Evolutionary conservation across 768 basidiomycete genomes (phyloP).

Genomic region (Boletus reticuloceps): DNA sequence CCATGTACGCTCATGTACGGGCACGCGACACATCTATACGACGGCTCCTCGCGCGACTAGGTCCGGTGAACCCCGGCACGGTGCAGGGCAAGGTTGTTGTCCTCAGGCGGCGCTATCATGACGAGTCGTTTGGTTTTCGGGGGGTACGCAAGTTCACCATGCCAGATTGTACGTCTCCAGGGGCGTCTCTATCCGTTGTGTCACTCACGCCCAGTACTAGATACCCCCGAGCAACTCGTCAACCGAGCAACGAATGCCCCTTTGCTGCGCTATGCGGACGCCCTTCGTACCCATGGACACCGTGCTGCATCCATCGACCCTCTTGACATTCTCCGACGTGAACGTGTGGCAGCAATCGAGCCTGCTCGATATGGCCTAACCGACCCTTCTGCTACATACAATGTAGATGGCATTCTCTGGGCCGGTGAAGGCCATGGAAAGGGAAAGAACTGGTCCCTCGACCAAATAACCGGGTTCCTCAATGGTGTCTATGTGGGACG

Average conservation of each 20-base stretch:
- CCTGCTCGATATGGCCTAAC: slow-evolving; percentile 73
- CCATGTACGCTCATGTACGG: slow-evolving; percentile 18
- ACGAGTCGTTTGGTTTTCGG: slow-evolving; percentile 78
- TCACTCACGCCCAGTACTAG: slow-evolving; percentile 33
- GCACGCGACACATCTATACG: slow-evolving; percentile 12
- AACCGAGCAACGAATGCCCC: slow-evolving; percentile 74
- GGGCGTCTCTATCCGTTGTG: neutral
- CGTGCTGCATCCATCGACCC: slow-evolving; percentile 87
- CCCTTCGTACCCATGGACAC: slow-evolving; percentile 81
- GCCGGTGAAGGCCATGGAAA: slow-evolving; percentile 33
- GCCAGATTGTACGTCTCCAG: slow-evolving; percentile 62
- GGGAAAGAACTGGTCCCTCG: slow-evolving; percentile 59
- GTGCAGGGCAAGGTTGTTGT: slow-evolving; percentile 18
- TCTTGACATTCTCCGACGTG: slow-evolving; percentile 81
- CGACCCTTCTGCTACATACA: slow-evolving; percentile 52
- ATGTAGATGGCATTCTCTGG: slow-evolving; percentile 84
- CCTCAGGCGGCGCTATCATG: slow-evolving; percentile 53
- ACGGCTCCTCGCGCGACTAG: slow-evolving; percentile 7
- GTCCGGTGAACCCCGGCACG: neutral
- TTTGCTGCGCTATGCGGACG: slow-evolving; percentile 85
- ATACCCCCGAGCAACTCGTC: slow-evolving; percentile 60
- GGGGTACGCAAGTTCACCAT: slow-evolving; percentile 59
- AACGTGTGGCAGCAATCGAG: slow-evolving; percentile 73
- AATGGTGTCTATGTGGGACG: slow-evolving; percentile 75
- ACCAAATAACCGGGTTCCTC: slow-evolving; percentile 68